Evolutionary conservation across 305 asterid species (phyloP), one percentile per base, ranked within the genome.

Genomic region (Fraxinus angustifolia): DNA sequence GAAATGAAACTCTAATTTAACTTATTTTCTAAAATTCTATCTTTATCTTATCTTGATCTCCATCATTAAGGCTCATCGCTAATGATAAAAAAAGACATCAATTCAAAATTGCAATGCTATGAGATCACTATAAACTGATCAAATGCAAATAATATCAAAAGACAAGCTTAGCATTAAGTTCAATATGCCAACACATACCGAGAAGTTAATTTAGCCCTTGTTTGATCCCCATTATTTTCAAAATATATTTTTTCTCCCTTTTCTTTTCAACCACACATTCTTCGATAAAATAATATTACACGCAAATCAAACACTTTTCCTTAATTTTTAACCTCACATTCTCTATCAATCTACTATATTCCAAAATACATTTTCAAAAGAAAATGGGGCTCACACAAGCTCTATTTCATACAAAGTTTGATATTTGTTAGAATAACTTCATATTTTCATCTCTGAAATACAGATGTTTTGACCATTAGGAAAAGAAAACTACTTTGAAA

Each of bases 361-460:
- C 50, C 50, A 42, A 42, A 42, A 42, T 42, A 3, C 16, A 42
- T 42, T 42, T 16, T 42, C 16, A 42, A 42, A 42, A 42, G 50
- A 42, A 42, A 42, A 42, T 42, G 50, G 50, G 16, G 50, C 50
- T 42, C 16, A 42, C 50, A 42, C 14, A 42, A 42, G 50, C 16
- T 42, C 50, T 42, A 19, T 60, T 60, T 7, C 33, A 60, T 60
- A 60, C 14, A 21, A 19, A 60, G 28, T 21, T 60, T 23, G 28
- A 60, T 23, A 8, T 75, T 87, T 58, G 33, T 45, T 16, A 53
- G 4, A n/a, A 38, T 36, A 78, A 60, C 71, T 36, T 70, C 53
- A 17, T 45, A 76, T 58, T 75, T 77, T 77, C 81, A 78, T 67
- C 75, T 78, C 48, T 42, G 65, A 56, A 38, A 35, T 79, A 82